Conservation (phyloP, 2,329 filamentous ascomycete genomes). For the Rutstroemia sp. region DNA sequence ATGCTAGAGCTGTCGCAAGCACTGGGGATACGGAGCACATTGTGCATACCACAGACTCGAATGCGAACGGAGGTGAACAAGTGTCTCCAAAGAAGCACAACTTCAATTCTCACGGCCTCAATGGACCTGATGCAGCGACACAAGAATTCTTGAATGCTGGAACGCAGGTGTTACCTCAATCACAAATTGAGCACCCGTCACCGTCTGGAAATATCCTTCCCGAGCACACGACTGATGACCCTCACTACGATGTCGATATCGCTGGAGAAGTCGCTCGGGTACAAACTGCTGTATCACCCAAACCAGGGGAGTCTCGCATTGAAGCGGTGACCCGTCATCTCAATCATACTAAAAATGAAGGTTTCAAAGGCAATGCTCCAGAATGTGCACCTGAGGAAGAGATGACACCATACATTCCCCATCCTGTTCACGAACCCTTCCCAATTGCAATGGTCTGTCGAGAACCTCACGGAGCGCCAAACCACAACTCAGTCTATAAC, state of each 20-base stretch:
- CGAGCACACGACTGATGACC: constrained; percentile 50
- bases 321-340: constrained; percentile 57
- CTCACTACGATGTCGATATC: constrained; percentile 58
- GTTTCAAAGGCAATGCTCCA: constrained; percentile 45
- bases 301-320: constrained; percentile 43
- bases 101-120: not conserved
- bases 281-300: constrained; percentile 47
- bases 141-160: constrained; percentile 23
- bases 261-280: constrained; percentile 54
- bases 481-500: constrained; percentile 50
- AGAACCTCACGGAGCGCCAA: constrained; percentile 57
- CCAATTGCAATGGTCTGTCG: constrained; percentile 68
- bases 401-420: constrained; percentile 60
- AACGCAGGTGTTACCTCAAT: constrained; percentile 16
- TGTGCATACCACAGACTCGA: constrained; percentile 8
- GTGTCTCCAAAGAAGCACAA: not conserved
- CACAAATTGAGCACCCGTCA: constrained; percentile 20
- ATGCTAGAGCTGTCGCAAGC: constrained; percentile 17
- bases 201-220: constrained; percentile 31
- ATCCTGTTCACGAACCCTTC: constrained; percentile 46
- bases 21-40: constrained; percentile 24
- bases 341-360: constrained; percentile 50
- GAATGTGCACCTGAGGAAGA: constrained; percentile 43
- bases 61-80: not conserved
- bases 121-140: constrained; percentile 18